Evolutionary conservation across 2,329 filamentous ascomycete species (phyloP).

Genomic region (Atkinsonella texensis): DNA sequence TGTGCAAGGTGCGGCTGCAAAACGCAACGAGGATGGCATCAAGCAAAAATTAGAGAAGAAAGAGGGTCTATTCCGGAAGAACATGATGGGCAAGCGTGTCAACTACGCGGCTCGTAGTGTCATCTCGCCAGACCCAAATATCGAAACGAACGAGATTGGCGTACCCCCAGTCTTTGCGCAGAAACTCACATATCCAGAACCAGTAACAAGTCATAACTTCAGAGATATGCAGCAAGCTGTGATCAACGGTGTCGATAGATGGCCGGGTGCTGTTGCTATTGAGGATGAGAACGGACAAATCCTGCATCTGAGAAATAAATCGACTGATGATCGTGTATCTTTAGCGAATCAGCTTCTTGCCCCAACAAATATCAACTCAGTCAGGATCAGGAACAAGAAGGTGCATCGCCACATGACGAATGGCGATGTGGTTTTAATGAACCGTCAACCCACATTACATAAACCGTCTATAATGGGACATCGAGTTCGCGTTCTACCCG

Average conservation of each 20-base stretch:
- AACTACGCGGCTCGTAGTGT: conserved; percentile 96
- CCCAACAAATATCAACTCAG: conserved; percentile 56
- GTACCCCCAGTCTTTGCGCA: conserved; percentile 92
- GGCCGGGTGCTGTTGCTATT: conserved; percentile 88
- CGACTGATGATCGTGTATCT: conserved; percentile 73
- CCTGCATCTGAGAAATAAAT: conserved; percentile 77
- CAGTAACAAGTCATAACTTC: conserved; percentile 95
- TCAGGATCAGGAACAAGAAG: conserved; percentile 80
- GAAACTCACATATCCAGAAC: conserved; percentile 93
- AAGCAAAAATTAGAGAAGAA: conserved; percentile 97
- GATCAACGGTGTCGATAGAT: conserved; percentile 85
- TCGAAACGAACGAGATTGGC: conserved; percentile 97
- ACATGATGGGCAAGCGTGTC: conserved; percentile 94
- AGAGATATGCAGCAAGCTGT: conserved; percentile 92
- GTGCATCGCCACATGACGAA: conserved; percentile 93
- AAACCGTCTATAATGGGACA: conserved; percentile 99
- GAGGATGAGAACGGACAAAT: conserved; percentile 94
- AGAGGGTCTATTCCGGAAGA: conserved; percentile 94
- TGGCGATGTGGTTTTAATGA: conserved; percentile 96
- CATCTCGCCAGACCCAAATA: conserved; percentile 96
- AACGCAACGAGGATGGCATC: conserved; percentile 80
- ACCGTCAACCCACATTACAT: conserved; percentile 92
- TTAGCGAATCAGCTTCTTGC: conserved; percentile 89
- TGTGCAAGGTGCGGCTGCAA: conserved; percentile 57
- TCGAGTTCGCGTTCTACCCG: conserved; percentile 78